These are phyloP conservation scores for Glycyrrhiza uralensis DNA, from an alignment of 306 rosid genomes.

Conservation along the genomic window DNA sequence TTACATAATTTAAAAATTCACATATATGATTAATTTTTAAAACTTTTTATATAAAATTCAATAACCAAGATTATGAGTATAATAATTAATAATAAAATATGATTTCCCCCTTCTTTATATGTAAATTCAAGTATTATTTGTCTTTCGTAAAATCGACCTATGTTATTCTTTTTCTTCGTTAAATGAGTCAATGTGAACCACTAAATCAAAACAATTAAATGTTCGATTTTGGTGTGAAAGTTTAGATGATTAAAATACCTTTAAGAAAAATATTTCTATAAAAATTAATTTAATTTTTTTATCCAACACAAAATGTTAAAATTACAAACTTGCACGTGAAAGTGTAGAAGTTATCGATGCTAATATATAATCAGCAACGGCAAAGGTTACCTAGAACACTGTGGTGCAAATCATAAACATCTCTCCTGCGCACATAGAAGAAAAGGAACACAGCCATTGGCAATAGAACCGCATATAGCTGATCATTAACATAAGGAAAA, in stretches of 20 bases:
- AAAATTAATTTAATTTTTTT: too few species aligned
- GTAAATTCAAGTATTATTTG: too few species aligned
- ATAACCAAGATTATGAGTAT: too few species aligned
- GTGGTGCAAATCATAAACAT: conserved; percentile 90
- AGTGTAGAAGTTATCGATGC: neutral
- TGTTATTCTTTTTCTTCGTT: neutral
- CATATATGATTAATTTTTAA: too few species aligned
- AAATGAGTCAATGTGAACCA: neutral
- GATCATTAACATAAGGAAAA: conserved; percentile 26
- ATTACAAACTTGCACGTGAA: neutral
- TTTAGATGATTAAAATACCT: neutral
- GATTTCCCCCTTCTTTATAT: too few species aligned
- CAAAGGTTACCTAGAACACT: conserved; percentile 63
- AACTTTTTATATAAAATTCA: too few species aligned
- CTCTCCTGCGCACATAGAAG: conserved; percentile 65
- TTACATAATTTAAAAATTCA: too few species aligned
- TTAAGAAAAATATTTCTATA: too few species aligned
- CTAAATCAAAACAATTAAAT: neutral
- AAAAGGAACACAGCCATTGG: conserved; percentile 64
- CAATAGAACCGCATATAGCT: conserved; percentile 79
- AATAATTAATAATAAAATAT: too few species aligned
- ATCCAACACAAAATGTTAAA: neutral
- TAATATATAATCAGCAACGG: neutral
- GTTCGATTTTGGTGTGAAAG: neutral
- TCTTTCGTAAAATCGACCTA: too few species aligned